Conservation (phyloP, 208 protist species). For the Acanthamoeba lenticulata region DNA sequence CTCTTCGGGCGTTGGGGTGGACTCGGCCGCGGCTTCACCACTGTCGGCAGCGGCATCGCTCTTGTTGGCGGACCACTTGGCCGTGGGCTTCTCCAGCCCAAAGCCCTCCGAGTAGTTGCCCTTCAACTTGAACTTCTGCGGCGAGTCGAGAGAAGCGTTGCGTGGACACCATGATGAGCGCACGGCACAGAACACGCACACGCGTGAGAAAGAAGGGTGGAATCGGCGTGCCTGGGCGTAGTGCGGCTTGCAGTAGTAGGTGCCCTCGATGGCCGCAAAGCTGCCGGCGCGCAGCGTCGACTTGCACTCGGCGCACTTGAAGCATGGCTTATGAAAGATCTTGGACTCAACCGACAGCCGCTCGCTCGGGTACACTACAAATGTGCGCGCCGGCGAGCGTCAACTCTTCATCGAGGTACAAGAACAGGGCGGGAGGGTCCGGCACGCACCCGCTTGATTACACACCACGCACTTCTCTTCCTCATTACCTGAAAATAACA, state of each 20-base stretch:
- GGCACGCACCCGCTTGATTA: neutral
- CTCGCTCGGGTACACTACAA: conserved; percentile 56
- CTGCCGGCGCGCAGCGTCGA: neutral
- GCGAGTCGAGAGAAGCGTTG: neutral
- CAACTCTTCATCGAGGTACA: no score
- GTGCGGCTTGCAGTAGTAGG: conserved; percentile 65
- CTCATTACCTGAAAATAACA: conserved; percentile 49
- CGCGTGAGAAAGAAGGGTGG: neutral
- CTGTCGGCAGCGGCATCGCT: neutral
- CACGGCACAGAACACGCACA: neutral
- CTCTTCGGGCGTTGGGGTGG: no score
- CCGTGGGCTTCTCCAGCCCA: conserved; percentile 22
- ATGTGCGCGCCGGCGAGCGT: no score
- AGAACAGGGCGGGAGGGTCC: neutral
- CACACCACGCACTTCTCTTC: conserved; percentile 52
- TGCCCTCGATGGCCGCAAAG: conserved; percentile 38
- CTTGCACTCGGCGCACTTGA: conserved; percentile 41
- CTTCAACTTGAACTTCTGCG: conserved; percentile 59
- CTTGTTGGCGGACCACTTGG: conserved; percentile 36
- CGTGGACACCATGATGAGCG: neutral
- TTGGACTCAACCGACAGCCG: conserved; percentile 15
- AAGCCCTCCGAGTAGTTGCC: conserved; percentile 61
- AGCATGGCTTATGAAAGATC: conserved; percentile 55
- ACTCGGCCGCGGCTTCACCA: no score
- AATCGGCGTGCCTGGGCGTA: neutral